Percentiles rank a stretch among this genome's conserved stretches.
Conservation (phyloP, 208 protist species). For the Leishmania gerbilli region DNA sequence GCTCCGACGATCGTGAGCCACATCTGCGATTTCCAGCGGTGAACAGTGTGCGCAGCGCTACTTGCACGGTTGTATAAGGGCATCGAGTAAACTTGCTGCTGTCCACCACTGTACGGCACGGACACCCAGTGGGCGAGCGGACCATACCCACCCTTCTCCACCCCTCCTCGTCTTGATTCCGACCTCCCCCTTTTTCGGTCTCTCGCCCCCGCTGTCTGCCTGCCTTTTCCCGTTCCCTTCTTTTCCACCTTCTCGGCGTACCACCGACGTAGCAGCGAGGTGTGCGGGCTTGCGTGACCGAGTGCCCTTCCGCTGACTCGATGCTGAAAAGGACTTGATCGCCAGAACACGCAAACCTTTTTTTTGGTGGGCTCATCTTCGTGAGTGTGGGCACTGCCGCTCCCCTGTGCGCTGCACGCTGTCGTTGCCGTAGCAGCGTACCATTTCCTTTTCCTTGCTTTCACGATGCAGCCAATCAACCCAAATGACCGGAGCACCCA, state of each 20-base stretch:
- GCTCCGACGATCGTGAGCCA: neutral
- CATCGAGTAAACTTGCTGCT: neutral
- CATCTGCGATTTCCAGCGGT: neutral
- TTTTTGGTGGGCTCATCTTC: neutral
- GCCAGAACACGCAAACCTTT: neutral
- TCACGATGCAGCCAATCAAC: slow-evolving; percentile 57
- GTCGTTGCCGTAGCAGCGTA: neutral
- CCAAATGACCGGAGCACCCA: slow-evolving; percentile 40
- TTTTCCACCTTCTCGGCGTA: neutral
- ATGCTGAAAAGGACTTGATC: neutral
- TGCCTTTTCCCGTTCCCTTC: neutral
- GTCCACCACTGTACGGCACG: neutral
- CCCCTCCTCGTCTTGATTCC: neutral
- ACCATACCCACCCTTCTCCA: neutral
- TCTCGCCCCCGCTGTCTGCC: neutral
- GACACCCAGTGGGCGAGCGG: neutral
- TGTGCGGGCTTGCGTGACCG: neutral
- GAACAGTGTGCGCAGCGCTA: neutral
- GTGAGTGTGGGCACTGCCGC: neutral
- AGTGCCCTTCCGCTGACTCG: neutral
- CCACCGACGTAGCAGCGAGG: neutral
- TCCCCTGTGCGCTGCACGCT: neutral
- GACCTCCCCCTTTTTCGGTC: neutral
- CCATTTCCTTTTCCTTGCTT: neutral
- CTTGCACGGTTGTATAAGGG: neutral